phyloP scores from a whole-genome alignment of 2,329 filamentous ascomycete genomes.

The Fusarium chaquense region DNA sequence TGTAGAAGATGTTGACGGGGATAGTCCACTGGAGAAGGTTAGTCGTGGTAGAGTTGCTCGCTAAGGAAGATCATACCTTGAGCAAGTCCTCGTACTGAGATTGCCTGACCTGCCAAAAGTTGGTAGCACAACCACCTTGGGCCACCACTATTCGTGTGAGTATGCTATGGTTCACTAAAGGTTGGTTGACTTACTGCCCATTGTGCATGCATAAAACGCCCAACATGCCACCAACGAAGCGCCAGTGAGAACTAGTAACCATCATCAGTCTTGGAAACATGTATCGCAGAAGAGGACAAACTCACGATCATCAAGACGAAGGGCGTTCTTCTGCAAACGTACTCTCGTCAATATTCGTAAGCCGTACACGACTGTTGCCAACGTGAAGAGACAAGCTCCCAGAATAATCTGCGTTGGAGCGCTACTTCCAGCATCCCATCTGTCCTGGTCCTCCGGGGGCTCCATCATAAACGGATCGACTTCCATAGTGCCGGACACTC shows the following conservation, averaged over 20 bases:
- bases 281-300: accelerated
- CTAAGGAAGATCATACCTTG: conserved; percentile 1
- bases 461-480: conserved; percentile 38
- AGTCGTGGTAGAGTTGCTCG: neutral
- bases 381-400: conserved; percentile 32
- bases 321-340: conserved; percentile 23
- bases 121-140: conserved; percentile 34
- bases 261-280: neutral
- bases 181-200: conserved; percentile 33
- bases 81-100: conserved; percentile 28
- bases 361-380: conserved; percentile 31
- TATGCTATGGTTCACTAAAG: accelerated
- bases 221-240: conserved; percentile 40
- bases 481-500: conserved; percentile 5
- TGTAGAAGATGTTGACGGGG: conserved; percentile 45
- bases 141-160: conserved; percentile 27
- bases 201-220: conserved; percentile 42
- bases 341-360: conserved; percentile 32
- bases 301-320: conserved; percentile 36
- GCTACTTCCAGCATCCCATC: conserved; percentile 33
- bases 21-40: conserved; percentile 34
- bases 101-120: conserved; percentile 40
- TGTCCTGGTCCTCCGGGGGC: conserved; percentile 29
- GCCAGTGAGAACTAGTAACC: conserved; percentile 21
- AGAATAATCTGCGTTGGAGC: conserved; percentile 26